These are phyloP conservation scores for Rhododendron kiyosumense DNA, from an alignment of 148 eudicot species.

Conservation along the genomic window DNA sequence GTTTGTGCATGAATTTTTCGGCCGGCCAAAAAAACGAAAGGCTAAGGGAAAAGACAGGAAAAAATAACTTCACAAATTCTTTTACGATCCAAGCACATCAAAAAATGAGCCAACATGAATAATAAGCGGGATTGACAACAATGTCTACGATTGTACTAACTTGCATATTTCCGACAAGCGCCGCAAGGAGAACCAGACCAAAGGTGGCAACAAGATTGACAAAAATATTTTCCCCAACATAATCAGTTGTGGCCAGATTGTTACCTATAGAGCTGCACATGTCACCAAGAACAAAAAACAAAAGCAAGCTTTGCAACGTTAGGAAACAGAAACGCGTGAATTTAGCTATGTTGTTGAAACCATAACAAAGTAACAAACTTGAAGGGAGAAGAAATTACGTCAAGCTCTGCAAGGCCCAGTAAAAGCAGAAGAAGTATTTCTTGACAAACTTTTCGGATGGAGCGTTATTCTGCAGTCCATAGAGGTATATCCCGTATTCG, in stretches of 20 bases:
- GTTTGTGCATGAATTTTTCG: no score
- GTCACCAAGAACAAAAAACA: not conserved
- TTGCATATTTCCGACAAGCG: constrained; percentile 53
- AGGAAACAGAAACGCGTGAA: not conserved
- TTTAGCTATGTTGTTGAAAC: not conserved
- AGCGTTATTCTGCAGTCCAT: constrained; percentile 11
- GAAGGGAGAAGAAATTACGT: constrained; percentile 21
- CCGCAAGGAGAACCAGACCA: constrained; percentile 46
- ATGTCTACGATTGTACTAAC: constrained; percentile 23
- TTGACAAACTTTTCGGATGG: constrained; percentile 37
- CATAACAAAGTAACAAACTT: not conserved
- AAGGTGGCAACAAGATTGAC: constrained; percentile 35
- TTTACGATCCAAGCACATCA: not conserved
- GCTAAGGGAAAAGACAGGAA: not conserved
- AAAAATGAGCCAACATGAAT: not conserved
- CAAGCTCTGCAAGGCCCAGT: constrained; percentile 55
- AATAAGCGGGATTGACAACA: not conserved
- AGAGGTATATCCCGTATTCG: constrained; percentile 19
- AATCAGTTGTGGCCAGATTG: constrained; percentile 40
- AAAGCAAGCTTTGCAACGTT: not conserved
- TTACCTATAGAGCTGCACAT: constrained; percentile 54
- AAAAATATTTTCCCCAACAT: constrained; percentile 48
- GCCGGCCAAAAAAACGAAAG: no score
- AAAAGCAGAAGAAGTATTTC: constrained; percentile 51
- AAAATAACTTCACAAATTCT: not conserved